Evolutionary conservation across 768 basidiomycete species (phyloP), one percentile per base, ranked within the genome.

Genomic region (Macrocybe gigantea): DNA sequence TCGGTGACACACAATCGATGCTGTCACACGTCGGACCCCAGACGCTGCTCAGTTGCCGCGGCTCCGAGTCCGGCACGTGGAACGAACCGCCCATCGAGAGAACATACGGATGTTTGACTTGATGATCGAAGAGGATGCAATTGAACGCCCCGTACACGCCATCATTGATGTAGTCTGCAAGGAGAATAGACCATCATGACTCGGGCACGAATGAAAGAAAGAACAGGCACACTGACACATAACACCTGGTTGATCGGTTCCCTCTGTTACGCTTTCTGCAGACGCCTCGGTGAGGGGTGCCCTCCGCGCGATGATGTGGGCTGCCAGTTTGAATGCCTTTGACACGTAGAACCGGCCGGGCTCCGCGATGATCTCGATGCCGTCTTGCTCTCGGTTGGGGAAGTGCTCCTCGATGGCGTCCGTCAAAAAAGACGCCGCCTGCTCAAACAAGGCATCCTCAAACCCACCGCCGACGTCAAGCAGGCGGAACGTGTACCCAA

Each of bases 1-100:
- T 74, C 56, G 75, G 73, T 60, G 75, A 85, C 49, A 99, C 93
- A 62, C 88, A 88, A 70, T 99, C 96, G 60, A 99, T 91, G 33
- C 90, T 92, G 63, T 98, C 96, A 75, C 95, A 98, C 7, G 96
- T 99, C 39, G 95, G 96, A 9, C 96, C 96, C 96, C 96, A 99
- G 43, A 98, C 81, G 64, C 85, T 89, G 69, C 85, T 77, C 8
- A 71, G 49, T 45, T 72, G 69, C 61, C 69, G 64, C 11, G 69
- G 63, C 61, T 75, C 72, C 49, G 64, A 62, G 15, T 68, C 57
- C 5, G 77, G 59, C 30, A 77, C 65, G 57, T 81, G 80, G 65
- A 86, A 85, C 2, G 82, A 85, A 36, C 79, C 79, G 44, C 75
- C 71, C 69, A 88, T 69, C 15, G 82, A 85, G 43, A 90, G 71